Conservation (phyloP, 306 rosid genomes). For the Pachyrhizus erosus region DNA sequence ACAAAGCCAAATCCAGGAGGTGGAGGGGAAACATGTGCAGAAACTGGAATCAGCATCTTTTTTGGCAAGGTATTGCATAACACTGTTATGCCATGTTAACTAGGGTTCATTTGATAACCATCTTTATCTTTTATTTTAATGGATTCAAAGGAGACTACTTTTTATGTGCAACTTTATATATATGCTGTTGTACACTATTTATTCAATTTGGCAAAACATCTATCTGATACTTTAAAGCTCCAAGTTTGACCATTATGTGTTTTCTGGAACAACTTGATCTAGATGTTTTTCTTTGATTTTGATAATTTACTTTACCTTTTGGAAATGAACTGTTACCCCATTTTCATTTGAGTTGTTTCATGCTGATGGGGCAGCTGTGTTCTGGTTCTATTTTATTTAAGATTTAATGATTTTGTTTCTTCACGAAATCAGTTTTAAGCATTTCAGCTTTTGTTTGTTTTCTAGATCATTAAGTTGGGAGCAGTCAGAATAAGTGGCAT, state of each 20-base stretch:
- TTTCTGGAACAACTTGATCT: constrained; percentile 1
- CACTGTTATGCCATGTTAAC: constrained; percentile 21
- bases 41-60: constrained; percentile 89
- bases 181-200: not conserved
- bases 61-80: constrained; percentile 77
- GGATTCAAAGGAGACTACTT: not conserved
- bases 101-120: constrained; percentile 18
- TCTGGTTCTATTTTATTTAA: constrained; percentile 33
- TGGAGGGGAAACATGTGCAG: constrained; percentile 99
- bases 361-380: not conserved
- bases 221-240: constrained; percentile 5
- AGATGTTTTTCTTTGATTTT: not conserved
- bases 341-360: constrained; percentile 10
- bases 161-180: not conserved
- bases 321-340: constrained; percentile 1
- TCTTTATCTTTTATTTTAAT: not conserved
- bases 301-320: constrained; percentile 21
- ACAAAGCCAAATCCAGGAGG: constrained; percentile 98
- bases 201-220: constrained; percentile 16
- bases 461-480: constrained; percentile 85
- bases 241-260: not conserved
- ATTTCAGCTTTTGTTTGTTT: constrained; percentile 39
- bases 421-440: constrained; percentile 30
- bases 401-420: constrained; percentile 21
- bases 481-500: constrained; percentile 97